Evolutionary conservation across 805 yeast genomes (phyloP).

Genomic region (Millerozyma miso): DNA sequence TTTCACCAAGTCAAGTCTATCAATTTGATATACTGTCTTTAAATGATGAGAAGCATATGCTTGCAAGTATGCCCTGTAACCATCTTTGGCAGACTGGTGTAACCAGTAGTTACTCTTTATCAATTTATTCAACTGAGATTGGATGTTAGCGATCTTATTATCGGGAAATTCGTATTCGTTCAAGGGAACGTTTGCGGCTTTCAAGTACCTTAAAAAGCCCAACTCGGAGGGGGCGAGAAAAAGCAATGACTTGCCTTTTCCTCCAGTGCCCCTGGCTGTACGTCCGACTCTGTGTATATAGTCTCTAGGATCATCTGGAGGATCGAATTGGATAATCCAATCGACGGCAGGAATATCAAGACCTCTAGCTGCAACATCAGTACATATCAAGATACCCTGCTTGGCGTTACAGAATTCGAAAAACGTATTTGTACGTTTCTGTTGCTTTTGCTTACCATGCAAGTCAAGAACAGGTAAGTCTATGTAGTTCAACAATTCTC

Average conservation of each 20-base stretch:
- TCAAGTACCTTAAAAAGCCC: slow-evolving; percentile 90
- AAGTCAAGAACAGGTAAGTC: slow-evolving; percentile 94
- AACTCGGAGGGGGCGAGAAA: slow-evolving; percentile 90
- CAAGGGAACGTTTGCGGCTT: slow-evolving; percentile 95
- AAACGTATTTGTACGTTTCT: slow-evolving; percentile 96
- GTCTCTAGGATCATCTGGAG: slow-evolving; percentile 99
- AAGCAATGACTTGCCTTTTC: slow-evolving; percentile 92
- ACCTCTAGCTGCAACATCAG: slow-evolving; percentile 99
- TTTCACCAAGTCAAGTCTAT: slow-evolving; percentile 87
- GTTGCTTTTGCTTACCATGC: slow-evolving; percentile 98
- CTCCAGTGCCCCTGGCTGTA: slow-evolving; percentile 90
- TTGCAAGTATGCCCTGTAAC: slow-evolving; percentile 93
- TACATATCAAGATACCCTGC: slow-evolving; percentile 87
- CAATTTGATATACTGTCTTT: slow-evolving; percentile 94
- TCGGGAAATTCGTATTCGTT: slow-evolving; percentile 96
- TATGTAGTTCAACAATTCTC: slow-evolving; percentile 91
- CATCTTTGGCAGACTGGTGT: slow-evolving; percentile 95
- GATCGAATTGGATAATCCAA: slow-evolving; percentile 98
- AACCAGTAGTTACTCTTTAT: slow-evolving; percentile 90
- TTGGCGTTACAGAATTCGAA: slow-evolving; percentile 97
- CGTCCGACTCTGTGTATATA: slow-evolving; percentile 98
- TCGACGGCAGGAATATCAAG: slow-evolving; percentile 97
- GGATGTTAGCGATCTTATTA: slow-evolving; percentile 93
- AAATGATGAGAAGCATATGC: slow-evolving; percentile 96
- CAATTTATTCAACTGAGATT: slow-evolving; percentile 85